A percentile compares a stretch with the other conserved stretches of the same genome.
Evolutionary conservation across 371 early-diverging fungal genomes (phyloP).

Genomic region (Chytridiales sp.): DNA sequence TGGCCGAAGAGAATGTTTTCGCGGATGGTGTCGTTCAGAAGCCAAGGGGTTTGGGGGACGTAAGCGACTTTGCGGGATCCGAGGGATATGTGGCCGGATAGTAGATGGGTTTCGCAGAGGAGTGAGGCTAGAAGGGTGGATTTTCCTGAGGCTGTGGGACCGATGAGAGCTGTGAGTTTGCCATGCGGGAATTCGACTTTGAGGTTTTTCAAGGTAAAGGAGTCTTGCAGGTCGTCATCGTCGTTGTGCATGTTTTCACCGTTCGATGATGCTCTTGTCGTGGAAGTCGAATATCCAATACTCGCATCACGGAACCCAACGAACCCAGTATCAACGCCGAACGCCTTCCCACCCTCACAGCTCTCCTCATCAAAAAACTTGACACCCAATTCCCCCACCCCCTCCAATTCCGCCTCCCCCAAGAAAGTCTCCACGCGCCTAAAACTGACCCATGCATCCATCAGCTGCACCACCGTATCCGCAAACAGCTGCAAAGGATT

Average conservation of each 20-base stretch:
- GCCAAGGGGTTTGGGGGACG: constrained; percentile 43
- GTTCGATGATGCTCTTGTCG: neutral
- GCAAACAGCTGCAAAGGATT: constrained; percentile 69
- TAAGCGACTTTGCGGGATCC: constrained; percentile 47
- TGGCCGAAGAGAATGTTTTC: constrained; percentile 40
- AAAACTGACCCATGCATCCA: constrained; percentile 26
- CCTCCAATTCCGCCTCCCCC: constrained; percentile 28
- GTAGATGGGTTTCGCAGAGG: constrained; percentile 9
- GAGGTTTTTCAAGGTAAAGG: constrained; percentile 20
- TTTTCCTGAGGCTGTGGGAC: constrained; percentile 66
- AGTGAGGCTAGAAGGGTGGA: constrained; percentile 59
- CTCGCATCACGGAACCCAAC: neutral
- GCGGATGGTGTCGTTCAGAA: constrained; percentile 40
- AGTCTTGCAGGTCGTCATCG: neutral
- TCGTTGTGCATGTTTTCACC: neutral
- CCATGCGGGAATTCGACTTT: constrained; percentile 55
- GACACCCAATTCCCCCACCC: neutral
- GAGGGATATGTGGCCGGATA: too few relatives aligned
- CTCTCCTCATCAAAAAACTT: neutral
- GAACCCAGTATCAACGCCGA: neutral
- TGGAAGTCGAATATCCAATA: neutral
- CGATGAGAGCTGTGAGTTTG: constrained; percentile 64
- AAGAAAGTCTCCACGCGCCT: constrained; percentile 22
- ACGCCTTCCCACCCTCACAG: neutral
- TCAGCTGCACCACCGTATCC: constrained; percentile 16